Conservation (phyloP, 2,329 filamentous ascomycete species). For the Aspergillus sp. region DNA sequence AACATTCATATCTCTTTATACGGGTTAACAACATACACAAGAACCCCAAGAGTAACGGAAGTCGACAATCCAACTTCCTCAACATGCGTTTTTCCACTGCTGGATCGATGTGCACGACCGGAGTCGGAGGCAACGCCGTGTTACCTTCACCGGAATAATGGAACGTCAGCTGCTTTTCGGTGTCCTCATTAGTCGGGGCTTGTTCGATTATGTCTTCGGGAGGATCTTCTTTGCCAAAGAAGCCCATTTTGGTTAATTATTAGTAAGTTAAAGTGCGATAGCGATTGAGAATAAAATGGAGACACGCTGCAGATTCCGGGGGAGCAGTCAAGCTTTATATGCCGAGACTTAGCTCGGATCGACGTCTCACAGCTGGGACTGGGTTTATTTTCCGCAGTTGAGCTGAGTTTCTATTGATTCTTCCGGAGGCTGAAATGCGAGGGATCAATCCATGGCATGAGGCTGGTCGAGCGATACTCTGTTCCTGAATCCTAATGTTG, state of each 20-base stretch:
- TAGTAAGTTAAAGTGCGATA: background rate
- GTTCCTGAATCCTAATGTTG: too few species aligned
- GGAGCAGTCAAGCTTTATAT: background rate
- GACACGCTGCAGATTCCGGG: background rate
- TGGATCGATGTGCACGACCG: constrained; percentile 23
- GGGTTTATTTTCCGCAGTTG: too few species aligned
- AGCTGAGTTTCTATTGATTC: too few species aligned
- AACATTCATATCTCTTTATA: too few species aligned
- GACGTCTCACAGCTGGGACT: too few species aligned
- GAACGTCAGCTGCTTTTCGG: constrained; percentile 20
- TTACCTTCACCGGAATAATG: constrained; percentile 12
- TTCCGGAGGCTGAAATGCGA: too few species aligned
- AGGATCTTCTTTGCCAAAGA: constrained; percentile 6
- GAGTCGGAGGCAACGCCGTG: constrained; percentile 14
- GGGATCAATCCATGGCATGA: too few species aligned
- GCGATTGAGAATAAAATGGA: background rate
- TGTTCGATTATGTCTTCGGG: constrained; percentile 16
- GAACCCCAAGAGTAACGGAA: constrained; percentile 31
- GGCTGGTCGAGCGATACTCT: too few species aligned
- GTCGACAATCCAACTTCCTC: constrained; percentile 30
- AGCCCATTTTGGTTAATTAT: constrained; percentile 5
- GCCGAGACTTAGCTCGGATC: too few species aligned
- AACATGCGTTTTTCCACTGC: constrained; percentile 29
- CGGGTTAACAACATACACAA: constrained; percentile 26
- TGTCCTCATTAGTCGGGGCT: constrained; percentile 14